Percentiles rank a stretch among this genome's conserved stretches.
phyloP scores from a whole-genome alignment of 192 early-diverging fungal genomes.

The Funneliformis mosseae region DNA sequence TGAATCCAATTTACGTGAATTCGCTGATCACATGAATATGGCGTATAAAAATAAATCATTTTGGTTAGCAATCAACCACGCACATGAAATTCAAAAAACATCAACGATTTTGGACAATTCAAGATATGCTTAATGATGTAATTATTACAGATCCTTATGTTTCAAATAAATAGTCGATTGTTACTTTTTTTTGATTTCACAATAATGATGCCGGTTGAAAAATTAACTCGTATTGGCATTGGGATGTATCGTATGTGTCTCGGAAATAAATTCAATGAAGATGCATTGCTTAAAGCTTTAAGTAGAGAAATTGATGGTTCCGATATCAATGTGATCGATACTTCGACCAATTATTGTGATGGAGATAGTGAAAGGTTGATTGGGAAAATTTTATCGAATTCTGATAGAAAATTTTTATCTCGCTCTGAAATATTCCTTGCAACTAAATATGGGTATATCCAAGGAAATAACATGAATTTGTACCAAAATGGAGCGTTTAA shows the following conservation, averaged over 20 bases:
- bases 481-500: conserved; percentile 37
- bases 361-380: conserved; percentile 42
- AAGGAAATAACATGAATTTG: conserved; percentile 42
- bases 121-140: too few species aligned
- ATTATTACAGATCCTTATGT: too few species aligned
- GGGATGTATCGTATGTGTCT: conserved; percentile 40
- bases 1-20: too few species aligned
- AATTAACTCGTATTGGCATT: conserved; percentile 41
- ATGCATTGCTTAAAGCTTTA: conserved; percentile 38
- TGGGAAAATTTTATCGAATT: conserved; percentile 34
- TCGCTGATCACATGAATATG: too few species aligned
- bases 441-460: conserved; percentile 46
- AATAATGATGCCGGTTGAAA: not conserved
- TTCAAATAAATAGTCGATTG: too few species aligned
- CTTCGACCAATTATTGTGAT: conserved; percentile 41
- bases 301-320: conserved; percentile 37
- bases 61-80: too few species aligned
- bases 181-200: too few species aligned
- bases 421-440: conserved; percentile 38
- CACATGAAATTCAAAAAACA: too few species aligned
- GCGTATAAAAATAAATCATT: too few species aligned
- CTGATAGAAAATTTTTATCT: conserved; percentile 11
- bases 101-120: too few species aligned
- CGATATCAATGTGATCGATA: conserved; percentile 44
- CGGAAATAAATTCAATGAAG: conserved; percentile 36